Conservation (phyloP, 2,329 filamentous ascomycete species). For the Xylaria sp. region DNA sequence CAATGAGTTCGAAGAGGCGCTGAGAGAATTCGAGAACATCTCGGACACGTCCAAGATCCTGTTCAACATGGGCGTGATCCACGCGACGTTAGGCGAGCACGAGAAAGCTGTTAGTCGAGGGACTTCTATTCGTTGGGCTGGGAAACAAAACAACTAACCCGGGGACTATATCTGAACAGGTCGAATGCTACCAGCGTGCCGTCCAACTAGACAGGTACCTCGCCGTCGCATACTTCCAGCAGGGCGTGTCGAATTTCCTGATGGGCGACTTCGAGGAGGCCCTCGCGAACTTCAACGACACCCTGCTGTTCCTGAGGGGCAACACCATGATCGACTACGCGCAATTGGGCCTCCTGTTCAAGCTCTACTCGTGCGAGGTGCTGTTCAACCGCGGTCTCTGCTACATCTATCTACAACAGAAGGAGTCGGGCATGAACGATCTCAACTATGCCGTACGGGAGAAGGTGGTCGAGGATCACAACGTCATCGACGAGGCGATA, state of each 20-base stretch:
- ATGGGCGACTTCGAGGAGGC: slow-evolving; percentile 97
- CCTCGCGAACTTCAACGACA: slow-evolving; percentile 97
- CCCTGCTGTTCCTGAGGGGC: slow-evolving; percentile 84
- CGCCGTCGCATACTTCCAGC: slow-evolving; percentile 95
- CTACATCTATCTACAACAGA: slow-evolving; percentile 94
- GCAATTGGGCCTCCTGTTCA: slow-evolving; percentile 90
- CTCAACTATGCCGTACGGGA: slow-evolving; percentile 86
- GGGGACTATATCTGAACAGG: slow-evolving; percentile 46
- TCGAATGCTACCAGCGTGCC: slow-evolving; percentile 90
- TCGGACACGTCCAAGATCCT: slow-evolving; percentile 95
- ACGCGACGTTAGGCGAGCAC: slow-evolving; percentile 93
- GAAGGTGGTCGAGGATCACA: slow-evolving; percentile 92
- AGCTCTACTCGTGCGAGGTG: slow-evolving; percentile 94
- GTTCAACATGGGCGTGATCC: slow-evolving; percentile 97
- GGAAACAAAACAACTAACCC: slow-evolving; percentile 13
- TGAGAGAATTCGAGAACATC: slow-evolving; percentile 79
- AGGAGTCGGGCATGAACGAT: slow-evolving; percentile 85
- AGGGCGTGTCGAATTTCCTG: slow-evolving; percentile 96
- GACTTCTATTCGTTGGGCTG: neutral
- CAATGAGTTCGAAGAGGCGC: slow-evolving; percentile 89
- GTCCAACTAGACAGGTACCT: slow-evolving; percentile 90
- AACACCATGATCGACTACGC: slow-evolving; percentile 98
- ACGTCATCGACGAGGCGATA: slow-evolving; percentile 97
- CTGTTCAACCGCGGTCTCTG: slow-evolving; percentile 95
- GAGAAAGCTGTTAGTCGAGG: slow-evolving; percentile 73